A percentile compares a stretch with the other conserved stretches of the same genome.
Conservation (phyloP, 2,329 filamentous ascomycete species). For the Diaporthe humulicola region DNA sequence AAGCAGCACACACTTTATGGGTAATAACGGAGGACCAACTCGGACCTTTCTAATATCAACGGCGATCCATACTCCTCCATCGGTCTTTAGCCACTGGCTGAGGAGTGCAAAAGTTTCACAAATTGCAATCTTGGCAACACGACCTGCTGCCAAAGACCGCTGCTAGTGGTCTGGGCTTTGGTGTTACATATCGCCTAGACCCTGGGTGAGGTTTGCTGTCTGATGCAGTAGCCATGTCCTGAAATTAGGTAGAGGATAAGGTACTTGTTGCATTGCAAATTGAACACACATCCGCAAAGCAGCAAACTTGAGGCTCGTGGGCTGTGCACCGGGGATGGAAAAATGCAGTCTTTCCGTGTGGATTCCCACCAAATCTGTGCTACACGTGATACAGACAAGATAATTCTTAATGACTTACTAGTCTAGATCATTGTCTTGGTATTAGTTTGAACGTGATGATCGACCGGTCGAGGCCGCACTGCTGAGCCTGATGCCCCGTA, state of each 20-base stretch:
- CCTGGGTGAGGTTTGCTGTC: too few species aligned
- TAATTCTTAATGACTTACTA: background rate
- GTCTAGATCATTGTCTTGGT: background rate
- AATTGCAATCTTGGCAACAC: background rate
- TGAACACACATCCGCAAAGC: background rate
- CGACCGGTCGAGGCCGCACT: background rate
- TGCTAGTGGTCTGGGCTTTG: too few species aligned
- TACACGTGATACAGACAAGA: background rate
- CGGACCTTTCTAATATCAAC: background rate
- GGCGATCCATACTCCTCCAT: background rate
- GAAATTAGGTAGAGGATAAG: too few species aligned
- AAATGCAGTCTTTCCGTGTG: background rate
- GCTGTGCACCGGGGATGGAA: background rate
- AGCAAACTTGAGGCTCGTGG: background rate
- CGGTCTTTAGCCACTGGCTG: constrained; percentile 20
- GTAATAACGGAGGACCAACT: constrained; percentile 3
- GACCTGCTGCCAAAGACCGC: background rate
- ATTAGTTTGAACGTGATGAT: background rate
- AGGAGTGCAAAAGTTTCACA: background rate
- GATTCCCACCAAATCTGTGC: background rate
- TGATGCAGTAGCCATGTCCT: background rate
- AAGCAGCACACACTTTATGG: background rate
- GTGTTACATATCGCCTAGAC: background rate
- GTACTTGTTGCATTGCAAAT: background rate
- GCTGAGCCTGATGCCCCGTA: background rate